Base-by-base conservation (phyloP, 2,329 filamentous ascomycete genomes). In the Botryotinia narcissicola region DNA sequence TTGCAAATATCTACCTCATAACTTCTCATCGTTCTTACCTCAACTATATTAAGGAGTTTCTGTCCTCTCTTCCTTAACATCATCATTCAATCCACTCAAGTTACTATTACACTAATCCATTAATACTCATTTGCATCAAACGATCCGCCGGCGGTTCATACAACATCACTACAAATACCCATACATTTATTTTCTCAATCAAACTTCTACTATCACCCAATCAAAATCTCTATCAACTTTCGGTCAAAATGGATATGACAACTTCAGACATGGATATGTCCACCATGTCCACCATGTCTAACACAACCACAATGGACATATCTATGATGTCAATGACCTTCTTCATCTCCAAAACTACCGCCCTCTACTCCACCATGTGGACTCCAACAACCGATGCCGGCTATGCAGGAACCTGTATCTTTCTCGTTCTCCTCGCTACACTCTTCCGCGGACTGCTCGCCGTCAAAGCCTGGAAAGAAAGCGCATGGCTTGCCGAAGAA, bases 341-440 rank as follows among this genome's bases (percentile, higher is more conserved):
- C 86, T 90, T 90, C 77, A 89, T 86, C 76, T 83, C 85, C 73
- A 88, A 88, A 64, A 82, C 81, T 72, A 93, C 91, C 1, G 85
- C 91, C 4, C 86, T 94, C 63, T 93, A 87, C 84, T 91, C 93
- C 25, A 81, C 83, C 35, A 81, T 85, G 70, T 98, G 95, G 94
- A 92, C 92, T 3, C 95, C 95, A 8, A 83, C 81, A 42, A 90
- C 84, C 51, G 84, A 87, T 9, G 93, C 91, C 78, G 84, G 87
- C 74, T 98, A 98, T 83, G 94, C 93, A 2, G 95, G 90, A 73
- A 97, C 94, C 42, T 97, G 95, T 85, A 93, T 98, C 82, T 98
- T 98, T 84, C 87, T 98, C 74, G 90, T 97, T 81, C 78, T 92
- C 62, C 90, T 98, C 70, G 91, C 90, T 74, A 85, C 91, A 75